These are phyloP conservation scores for Helianthus annuus DNA, from an alignment of 129 eudicot genomes.

Conservation along the genomic window HanXRQr2.0-SUNRISE NC_035447.2:2485369-2485868, in stretches of 20 bases:
- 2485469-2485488: not conserved
- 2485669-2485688: constrained; percentile 84
- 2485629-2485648: constrained; percentile 56
- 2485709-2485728: constrained; percentile 91
- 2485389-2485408: not conserved
- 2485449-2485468: not conserved
- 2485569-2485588: not conserved
- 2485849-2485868: constrained; percentile 71
- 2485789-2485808: constrained; percentile 64
- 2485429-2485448: constrained; percentile 1
- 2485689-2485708: constrained; percentile 69
- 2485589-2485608: constrained; percentile 35
- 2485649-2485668: constrained; percentile 82
- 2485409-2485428: constrained; percentile 4
- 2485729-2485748: constrained; percentile 74
- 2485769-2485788: constrained; percentile 75
- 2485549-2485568: constrained; percentile 14
- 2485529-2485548: not conserved
- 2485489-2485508: not conserved
- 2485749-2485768: constrained; percentile 58
- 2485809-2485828: constrained; percentile 56
- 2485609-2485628: constrained; percentile 2
- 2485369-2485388: constrained; percentile 49
- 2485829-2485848: constrained; percentile 65
- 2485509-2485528: constrained; percentile 2